Evolutionary conservation across 495 filamentous ascomycete genomes (phyloP).

Genomic region (Jackrogersella multiformis): DNA sequence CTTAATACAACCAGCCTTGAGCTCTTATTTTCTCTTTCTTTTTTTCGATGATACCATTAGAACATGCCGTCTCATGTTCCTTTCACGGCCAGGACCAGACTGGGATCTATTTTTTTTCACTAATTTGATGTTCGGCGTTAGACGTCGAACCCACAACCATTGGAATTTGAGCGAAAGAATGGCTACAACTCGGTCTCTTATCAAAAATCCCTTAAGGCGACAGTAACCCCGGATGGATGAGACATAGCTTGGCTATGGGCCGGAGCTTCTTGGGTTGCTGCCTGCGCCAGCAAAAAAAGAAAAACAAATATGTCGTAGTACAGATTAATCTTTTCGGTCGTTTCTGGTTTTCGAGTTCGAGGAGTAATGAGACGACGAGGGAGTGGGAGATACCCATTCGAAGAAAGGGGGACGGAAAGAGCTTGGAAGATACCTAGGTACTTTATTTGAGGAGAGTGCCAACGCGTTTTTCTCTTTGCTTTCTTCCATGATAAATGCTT

Average conservation of each 20-base stretch:
- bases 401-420: conserved; percentile 18
- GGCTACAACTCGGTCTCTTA: conserved; percentile 19
- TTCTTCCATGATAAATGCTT: conserved; percentile 29
- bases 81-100: conserved; percentile 33
- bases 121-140: conserved; percentile 23
- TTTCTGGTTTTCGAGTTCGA: conserved; percentile 30
- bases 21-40: conserved; percentile 19
- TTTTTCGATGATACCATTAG: conserved; percentile 49
- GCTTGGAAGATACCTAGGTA: conserved; percentile 42
- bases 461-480: conserved; percentile 22
- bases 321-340: conserved; percentile 28
- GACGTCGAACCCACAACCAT: conserved; percentile 3
- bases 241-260: conserved; percentile 35
- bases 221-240: conserved; percentile 24
- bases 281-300: conserved; percentile 11
- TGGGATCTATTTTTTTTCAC: conserved; percentile 25
- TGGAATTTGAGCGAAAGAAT: conserved; percentile 12
- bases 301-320: conserved; percentile 12
- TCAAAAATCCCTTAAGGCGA: conserved; percentile 23
- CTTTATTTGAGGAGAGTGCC: conserved; percentile 18
- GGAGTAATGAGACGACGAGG: conserved; percentile 35
- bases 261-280: conserved; percentile 30
- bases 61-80: conserved; percentile 35
- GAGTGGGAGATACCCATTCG: conserved; percentile 37
- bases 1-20: conserved; percentile 31